Evolutionary conservation across 2,329 filamentous ascomycete species (phyloP).

Genomic region (Colletotrichum sp.): DNA sequence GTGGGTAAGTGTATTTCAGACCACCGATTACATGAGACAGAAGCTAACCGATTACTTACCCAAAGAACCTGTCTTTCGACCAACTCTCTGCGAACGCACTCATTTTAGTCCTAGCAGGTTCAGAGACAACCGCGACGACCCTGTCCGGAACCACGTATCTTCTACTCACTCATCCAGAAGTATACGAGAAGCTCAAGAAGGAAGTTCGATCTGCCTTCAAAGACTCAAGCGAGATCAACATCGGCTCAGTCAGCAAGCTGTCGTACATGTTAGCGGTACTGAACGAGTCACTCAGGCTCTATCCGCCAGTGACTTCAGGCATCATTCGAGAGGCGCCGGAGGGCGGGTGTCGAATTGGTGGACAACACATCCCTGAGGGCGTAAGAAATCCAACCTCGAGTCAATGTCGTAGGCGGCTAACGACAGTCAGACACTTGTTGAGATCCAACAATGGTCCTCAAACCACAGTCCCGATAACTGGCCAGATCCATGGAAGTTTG

Average conservation of each 20-base stretch:
- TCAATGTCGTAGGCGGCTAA: background rate
- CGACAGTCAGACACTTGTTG: background rate
- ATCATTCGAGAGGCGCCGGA: constrained; percentile 30
- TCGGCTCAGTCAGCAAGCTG: constrained; percentile 32
- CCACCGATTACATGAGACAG: background rate
- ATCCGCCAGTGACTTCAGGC: constrained; percentile 30
- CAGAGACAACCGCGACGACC: constrained; percentile 50
- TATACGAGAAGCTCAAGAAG: constrained; percentile 31
- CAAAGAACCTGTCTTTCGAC: constrained; percentile 23
- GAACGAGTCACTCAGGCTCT: constrained; percentile 45
- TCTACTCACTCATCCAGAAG: constrained; percentile 35
- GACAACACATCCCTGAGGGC: constrained; percentile 32
- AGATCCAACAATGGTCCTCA: background rate
- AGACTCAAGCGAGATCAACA: constrained; percentile 40
- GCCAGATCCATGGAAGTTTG: background rate
- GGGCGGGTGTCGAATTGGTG: constrained; percentile 34
- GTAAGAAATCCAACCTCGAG: background rate
- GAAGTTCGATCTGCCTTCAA: constrained; percentile 45
- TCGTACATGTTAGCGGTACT: constrained; percentile 45
- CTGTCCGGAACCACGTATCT: constrained; percentile 45
- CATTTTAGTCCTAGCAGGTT: constrained; percentile 38
- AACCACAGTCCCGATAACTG: background rate
- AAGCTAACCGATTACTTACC: background rate
- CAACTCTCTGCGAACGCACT: constrained; percentile 20
- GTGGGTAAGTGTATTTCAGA: constrained; percentile 16